Percentiles rank a stretch among this genome's conserved stretches.
Conservation (phyloP, 2,329 filamentous ascomycete species). For the Penicillium digitatum region DNA sequence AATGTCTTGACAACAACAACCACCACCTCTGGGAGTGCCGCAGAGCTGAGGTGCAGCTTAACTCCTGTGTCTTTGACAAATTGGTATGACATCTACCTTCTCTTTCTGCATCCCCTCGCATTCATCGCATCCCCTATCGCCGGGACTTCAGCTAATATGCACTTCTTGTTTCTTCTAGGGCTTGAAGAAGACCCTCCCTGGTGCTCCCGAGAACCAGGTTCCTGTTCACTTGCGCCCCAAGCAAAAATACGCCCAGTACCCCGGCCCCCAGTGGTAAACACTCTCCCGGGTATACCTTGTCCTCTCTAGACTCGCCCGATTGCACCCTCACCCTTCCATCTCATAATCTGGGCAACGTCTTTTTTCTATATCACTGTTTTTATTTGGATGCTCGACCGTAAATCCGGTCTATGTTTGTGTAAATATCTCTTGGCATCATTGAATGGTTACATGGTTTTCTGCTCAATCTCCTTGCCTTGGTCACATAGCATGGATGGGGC, state of each 20-base stretch:
- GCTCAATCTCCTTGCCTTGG: conserved; percentile 12
- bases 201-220: conserved; percentile 63
- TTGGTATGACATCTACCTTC: conserved; percentile 59
- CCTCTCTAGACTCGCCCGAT: conserved; percentile 9
- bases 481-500: not conserved
- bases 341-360: conserved; percentile 18
- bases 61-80: conserved; percentile 94
- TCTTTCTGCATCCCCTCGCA: not conserved
- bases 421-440: conserved; percentile 42
- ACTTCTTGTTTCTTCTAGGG: conserved; percentile 50
- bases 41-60: conserved; percentile 79
- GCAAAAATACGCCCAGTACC: conserved; percentile 44
- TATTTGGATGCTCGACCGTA: conserved; percentile 22
- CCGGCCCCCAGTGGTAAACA: conserved; percentile 38
- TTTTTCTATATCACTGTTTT: conserved; percentile 23
- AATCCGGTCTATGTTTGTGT: conserved; percentile 28
- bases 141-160: not conserved
- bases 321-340: conserved; percentile 8
- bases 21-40: conserved; percentile 97
- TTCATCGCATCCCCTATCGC: not conserved
- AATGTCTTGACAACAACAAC: conserved; percentile 95
- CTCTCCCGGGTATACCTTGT: conserved; percentile 1
- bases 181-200: conserved; percentile 75
- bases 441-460: conserved; percentile 33
- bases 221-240: conserved; percentile 68